Evolutionary conservation across 805 yeast species (phyloP), one percentile per base, ranked within the genome.

Genomic region (Alloascoidea hylecoeti): DNA sequence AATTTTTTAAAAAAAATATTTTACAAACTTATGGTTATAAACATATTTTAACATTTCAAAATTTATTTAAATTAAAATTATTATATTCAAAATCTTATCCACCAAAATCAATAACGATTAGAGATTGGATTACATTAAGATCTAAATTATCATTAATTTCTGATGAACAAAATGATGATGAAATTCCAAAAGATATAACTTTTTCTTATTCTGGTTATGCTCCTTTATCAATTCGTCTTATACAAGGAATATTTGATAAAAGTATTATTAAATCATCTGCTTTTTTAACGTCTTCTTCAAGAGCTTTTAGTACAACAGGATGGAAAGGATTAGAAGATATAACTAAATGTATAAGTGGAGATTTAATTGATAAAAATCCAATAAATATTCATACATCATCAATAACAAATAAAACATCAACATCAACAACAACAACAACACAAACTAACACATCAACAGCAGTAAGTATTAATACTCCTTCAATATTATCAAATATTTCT

Each of bases 151-250:
- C 18, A n/a, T 36, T 39, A 15, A 18, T 37, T 14, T 32, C 41
- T 4, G 30, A 23, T 4, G 42, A 17, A 15, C 6, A 35, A 4
- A 35, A 35, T 4, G 38, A 56, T 39, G 54, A 57, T 3, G 45
- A 54, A 33, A 55, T 63, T 38, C 72, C 75, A 19, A 60, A 61
- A 17, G 62, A 60, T 38, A 67, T 75, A 2, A 59, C 77, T 0
- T 80, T 76, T 51, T 75, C 85, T 1, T 74, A 81, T 42, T 80
- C 96, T 3, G 92, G 94, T 0, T 80, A 73, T 18, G 80, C 85
- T 0, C 97, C 98, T 2, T 53, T 89, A 3, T 59, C 73, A 2
- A 66, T 76, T 3, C 64, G 96, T 42, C 48, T 86, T 9, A 67
- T 83, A 2, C 86, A 88, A 56, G 57, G 75, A 15, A 63, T 80